These are phyloP conservation scores for Suhomyces vadensis DNA, from an alignment of 805 yeast genomes.

Conservation along the genomic window DNA sequence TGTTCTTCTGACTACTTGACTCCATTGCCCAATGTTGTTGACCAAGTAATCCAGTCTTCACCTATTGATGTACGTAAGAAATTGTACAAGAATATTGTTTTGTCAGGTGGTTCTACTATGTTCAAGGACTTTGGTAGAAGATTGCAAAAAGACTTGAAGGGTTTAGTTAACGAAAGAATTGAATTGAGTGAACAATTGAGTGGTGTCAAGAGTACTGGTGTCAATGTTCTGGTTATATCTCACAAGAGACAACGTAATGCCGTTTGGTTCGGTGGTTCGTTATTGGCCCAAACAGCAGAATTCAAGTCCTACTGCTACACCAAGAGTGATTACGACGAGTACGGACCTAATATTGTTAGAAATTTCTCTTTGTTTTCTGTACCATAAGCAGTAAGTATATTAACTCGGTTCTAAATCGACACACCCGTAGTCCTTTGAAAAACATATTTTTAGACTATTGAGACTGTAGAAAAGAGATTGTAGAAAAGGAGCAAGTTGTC, in stretches of 20 bases:
- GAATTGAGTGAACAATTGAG: slow-evolving; percentile 72
- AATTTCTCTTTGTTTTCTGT: slow-evolving; percentile 93
- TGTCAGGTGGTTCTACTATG: slow-evolving; percentile 98
- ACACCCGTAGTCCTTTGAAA: too few species aligned
- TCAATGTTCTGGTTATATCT: slow-evolving; percentile 93
- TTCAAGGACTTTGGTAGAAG: slow-evolving; percentile 97
- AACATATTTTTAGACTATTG: too few species aligned
- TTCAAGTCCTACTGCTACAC: slow-evolving; percentile 96
- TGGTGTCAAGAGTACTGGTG: slow-evolving; percentile 83
- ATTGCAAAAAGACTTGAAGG: slow-evolving; percentile 89
- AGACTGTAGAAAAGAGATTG: too few species aligned
- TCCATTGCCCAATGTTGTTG: slow-evolving; percentile 95
- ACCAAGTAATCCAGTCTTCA: slow-evolving; percentile 88
- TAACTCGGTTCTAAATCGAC: too few species aligned
- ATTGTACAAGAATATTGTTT: slow-evolving; percentile 89
- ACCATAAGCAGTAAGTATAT: slow-evolving; percentile 55
- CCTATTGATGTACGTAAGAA: slow-evolving; percentile 99
- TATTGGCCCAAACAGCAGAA: slow-evolving; percentile 95
- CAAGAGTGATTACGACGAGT: slow-evolving; percentile 95
- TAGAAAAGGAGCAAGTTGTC: too few species aligned
- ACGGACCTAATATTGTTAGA: slow-evolving; percentile 96
- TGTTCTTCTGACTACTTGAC: slow-evolving; percentile 93
- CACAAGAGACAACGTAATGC: slow-evolving; percentile 98
- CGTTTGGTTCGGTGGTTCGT: slow-evolving; percentile 98
- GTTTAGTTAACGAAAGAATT: slow-evolving; percentile 86